Evolutionary conservation across 2,329 filamentous ascomycete species (phyloP), one percentile per base, ranked within the genome.

Genomic region (Epichloe gansuensis): DNA sequence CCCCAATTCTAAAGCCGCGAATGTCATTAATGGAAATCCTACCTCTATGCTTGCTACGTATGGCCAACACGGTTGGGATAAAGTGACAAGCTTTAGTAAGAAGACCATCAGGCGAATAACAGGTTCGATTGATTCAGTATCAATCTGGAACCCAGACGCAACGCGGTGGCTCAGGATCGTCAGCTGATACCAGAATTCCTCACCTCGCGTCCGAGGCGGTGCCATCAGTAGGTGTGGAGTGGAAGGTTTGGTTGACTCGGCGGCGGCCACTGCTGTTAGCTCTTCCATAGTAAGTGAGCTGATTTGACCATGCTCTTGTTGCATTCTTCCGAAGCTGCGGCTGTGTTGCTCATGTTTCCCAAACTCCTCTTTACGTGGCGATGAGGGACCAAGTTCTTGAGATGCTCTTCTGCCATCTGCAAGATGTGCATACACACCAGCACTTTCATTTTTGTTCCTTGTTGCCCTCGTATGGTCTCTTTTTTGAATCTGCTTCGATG

Each of bases 51-150:
- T 83, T n/a, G 80, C 75, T 44, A 82, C 81, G 53, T 83, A 82
- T 0, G 89, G 89, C 64, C 81, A 81, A 65, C 90, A 95, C 1
- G 84, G 78, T 46, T 77, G 74, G 3, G 78, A 75, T 9, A 93
- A 68, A 0, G 81, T 80, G 12, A 76, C 69, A 8, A 90, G 69
- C 66, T 95, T 95, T 48, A 77, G 58, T 5, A 85, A 64, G 60
- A 95, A 91, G 1, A 91, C 59, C 1, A 67, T 60, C 3, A 88
- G 67, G 47, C 83, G 83, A 21, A 5, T 70, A 51, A 48, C 67
- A 65, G 65, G 67, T 61, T 61, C 56, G 6, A 68, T 37, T 7
- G 63, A 48, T 58, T 56, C 61, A 63, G 69, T 43, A 60, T 62
- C 57, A 58, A 56, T 46, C 59, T 60, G 55, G 61, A 67, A 15